These are phyloP conservation scores for Fusarium algeriense DNA, from an alignment of 2,329 filamentous ascomycete species.

Conservation along the genomic window DNA sequence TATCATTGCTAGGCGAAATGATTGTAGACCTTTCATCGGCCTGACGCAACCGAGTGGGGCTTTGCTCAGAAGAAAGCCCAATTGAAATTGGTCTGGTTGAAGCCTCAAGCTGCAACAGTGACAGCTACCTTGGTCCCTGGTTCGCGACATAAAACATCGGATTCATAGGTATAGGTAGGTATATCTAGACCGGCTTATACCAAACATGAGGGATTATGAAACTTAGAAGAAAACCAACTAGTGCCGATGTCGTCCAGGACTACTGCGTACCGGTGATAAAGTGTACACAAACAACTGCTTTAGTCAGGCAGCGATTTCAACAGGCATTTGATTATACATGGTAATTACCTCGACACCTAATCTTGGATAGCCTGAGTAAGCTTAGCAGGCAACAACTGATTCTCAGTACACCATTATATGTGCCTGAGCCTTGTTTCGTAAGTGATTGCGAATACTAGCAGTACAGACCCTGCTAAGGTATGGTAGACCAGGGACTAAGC, in stretches of 20 bases:
- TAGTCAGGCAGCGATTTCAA: slow-evolving; percentile 6
- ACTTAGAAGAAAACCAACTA: no score
- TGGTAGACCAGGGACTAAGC: neutral
- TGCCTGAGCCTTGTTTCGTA: slow-evolving; percentile 20
- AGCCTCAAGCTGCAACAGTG: neutral
- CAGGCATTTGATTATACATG: neutral
- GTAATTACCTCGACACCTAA: no score
- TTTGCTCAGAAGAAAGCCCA: slow-evolving; percentile 6
- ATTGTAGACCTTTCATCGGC: neutral
- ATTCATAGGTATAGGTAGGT: no score
- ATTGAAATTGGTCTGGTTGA: neutral
- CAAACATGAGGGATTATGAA: no score
- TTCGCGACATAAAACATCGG: no score
- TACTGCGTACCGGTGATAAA: no score
- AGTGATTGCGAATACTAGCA: slow-evolving; percentile 10
- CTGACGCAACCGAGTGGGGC: slow-evolving; percentile 44
- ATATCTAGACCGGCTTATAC: no score
- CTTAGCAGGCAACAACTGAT: neutral
- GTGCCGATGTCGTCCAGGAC: no score
- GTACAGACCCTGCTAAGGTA: neutral
- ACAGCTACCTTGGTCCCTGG: neutral
- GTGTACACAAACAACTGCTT: neutral
- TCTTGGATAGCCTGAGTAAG: no score
- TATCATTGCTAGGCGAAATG: neutral
- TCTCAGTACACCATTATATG: neutral